Percentiles rank a stretch among this genome's conserved stretches.
These are phyloP conservation scores for Cardamine occulta DNA, from an alignment of 345 rosid genomes.

Conservation along the genomic window DNA sequence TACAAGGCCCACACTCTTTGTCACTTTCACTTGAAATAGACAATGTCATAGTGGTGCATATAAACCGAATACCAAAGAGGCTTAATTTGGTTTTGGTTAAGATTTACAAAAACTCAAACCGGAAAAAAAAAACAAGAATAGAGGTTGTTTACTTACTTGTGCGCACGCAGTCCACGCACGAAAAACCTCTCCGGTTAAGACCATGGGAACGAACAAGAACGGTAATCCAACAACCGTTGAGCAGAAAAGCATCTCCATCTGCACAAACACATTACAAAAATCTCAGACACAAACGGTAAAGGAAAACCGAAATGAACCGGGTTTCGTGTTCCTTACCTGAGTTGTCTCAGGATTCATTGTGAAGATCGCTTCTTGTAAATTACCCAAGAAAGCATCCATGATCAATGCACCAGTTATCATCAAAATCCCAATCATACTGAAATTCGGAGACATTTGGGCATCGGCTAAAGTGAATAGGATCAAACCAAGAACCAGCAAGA, in stretches of 20 bases:
- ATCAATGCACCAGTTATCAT: conserved; percentile 89
- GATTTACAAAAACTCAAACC: not conserved
- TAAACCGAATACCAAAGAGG: not conserved
- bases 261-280: conserved; percentile 23
- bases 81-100: not conserved
- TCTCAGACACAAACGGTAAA: not conserved
- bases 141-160: conserved; percentile 56
- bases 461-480: conserved; percentile 94
- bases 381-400: conserved; percentile 93
- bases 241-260: conserved; percentile 98
- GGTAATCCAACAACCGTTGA: conserved; percentile 94
- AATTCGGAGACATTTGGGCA: conserved; percentile 91
- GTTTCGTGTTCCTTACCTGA: conserved; percentile 51
- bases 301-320: not conserved
- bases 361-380: conserved; percentile 93
- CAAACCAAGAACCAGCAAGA: conserved; percentile 81
- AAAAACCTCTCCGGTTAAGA: conserved; percentile 91
- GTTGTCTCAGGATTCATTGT: conserved; percentile 91
- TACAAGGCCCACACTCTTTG: conserved; percentile 14
- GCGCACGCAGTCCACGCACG: conserved; percentile 93
- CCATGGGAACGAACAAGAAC: conserved; percentile 87
- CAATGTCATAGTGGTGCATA: not conserved
- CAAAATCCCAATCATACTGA: conserved; percentile 77
- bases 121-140: not conserved
- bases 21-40: conserved; percentile 23